A percentile compares a stretch with the other conserved stretches of the same genome.
phyloP scores from a whole-genome alignment of 306 rosid genomes.

The Trifolium repens region DNA sequence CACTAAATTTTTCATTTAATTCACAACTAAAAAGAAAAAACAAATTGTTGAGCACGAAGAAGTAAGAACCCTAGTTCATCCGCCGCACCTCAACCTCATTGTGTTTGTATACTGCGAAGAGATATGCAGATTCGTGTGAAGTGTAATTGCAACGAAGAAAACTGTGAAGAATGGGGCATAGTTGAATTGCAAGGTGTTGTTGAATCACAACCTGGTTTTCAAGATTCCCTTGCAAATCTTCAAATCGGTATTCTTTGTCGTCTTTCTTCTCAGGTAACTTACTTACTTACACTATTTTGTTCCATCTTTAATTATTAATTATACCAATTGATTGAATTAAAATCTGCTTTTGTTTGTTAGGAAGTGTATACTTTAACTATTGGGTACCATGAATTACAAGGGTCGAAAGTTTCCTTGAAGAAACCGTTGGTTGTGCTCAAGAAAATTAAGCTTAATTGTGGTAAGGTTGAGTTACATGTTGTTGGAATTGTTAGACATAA shows the following conservation, averaged over 20 bases:
- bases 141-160: not conserved
- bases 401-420: constrained; percentile 75
- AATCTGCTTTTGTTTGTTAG: constrained; percentile 27
- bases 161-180: not conserved
- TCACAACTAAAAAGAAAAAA: too few species aligned
- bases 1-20: too few species aligned
- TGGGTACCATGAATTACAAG: constrained; percentile 89
- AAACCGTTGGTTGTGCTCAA: constrained; percentile 80
- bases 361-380: constrained; percentile 77
- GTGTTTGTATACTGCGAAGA: not conserved
- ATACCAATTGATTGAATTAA: too few species aligned
- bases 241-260: constrained; percentile 19
- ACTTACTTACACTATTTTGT: too few species aligned
- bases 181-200: constrained; percentile 14
- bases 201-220: constrained; percentile 14
- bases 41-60: too few species aligned
- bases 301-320: too few species aligned
- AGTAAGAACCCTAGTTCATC: too few species aligned
- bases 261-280: not conserved
- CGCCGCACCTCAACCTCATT: too few species aligned
- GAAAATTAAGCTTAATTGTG: constrained; percentile 54
- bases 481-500: constrained; percentile 74
- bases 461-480: constrained; percentile 65
- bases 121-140: constrained; percentile 20
- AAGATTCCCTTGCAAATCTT: not conserved